phyloP scores from a whole-genome alignment of 257 asterid genomes.

The Sherardia arvensis region DNA sequence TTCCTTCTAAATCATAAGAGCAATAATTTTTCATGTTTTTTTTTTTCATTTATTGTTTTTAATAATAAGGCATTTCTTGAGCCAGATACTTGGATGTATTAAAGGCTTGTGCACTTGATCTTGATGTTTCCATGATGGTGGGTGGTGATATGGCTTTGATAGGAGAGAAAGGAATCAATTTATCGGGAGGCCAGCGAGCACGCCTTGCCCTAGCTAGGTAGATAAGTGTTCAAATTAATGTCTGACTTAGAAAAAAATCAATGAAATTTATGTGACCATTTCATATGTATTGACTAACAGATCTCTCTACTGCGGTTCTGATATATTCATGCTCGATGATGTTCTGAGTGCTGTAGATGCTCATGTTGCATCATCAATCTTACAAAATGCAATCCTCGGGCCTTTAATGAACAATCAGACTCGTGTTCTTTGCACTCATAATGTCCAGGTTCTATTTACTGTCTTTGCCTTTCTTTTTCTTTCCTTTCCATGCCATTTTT shows the following conservation, averaged over 20 bases:
- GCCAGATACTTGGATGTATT: conserved; percentile 66
- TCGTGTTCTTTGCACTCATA: conserved; percentile 85
- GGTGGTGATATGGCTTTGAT: conserved; percentile 85
- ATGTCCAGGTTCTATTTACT: conserved; percentile 58
- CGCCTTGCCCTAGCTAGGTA: conserved; percentile 95
- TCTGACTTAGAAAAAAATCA: not conserved
- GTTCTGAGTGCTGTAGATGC: conserved; percentile 97
- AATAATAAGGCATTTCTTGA: not conserved
- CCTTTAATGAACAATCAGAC: conserved; percentile 68
- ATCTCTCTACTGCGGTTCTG: conserved; percentile 68
- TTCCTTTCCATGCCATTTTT: not conserved
- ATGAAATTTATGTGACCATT: conserved; percentile 9
- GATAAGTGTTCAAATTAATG: not conserved
- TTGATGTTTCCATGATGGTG: conserved; percentile 72
- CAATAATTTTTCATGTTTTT: not conserved
- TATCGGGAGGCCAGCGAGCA: conserved; percentile 92
- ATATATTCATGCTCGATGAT: conserved; percentile 76
- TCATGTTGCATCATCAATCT: conserved; percentile 75
- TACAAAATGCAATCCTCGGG: conserved; percentile 65
- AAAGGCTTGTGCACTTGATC: conserved; percentile 56
- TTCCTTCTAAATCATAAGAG: not conserved
- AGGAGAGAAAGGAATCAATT: conserved; percentile 86
- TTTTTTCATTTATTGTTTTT: not conserved
- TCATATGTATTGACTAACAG: conserved; percentile 29
- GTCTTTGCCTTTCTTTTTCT: not conserved